Percentiles rank a stretch among this genome's conserved stretches.
phyloP scores from a whole-genome alignment of 352 stramenopile species.

The Globisporangium nagaii region DNA sequence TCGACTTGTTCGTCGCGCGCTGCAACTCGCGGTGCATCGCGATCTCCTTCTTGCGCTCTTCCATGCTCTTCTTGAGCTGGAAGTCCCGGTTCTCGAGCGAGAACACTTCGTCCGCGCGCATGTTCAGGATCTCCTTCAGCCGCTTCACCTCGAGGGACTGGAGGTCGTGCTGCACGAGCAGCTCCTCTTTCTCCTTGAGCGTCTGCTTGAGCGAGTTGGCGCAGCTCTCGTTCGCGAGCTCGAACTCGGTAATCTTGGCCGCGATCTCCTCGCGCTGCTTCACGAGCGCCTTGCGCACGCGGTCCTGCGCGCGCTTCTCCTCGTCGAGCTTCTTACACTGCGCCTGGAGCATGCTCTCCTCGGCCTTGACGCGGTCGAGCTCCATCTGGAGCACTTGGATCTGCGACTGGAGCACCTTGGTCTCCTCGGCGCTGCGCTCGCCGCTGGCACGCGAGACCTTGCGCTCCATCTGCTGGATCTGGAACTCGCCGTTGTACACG shows the following conservation, averaged over 20 bases:
- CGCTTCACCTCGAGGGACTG: constrained; percentile 92
- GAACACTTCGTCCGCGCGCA: constrained; percentile 89
- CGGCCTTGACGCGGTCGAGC: constrained; percentile 81
- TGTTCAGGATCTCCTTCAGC: constrained; percentile 86
- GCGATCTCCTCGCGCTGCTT: constrained; percentile 79
- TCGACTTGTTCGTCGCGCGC: constrained; percentile 75
- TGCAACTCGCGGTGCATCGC: constrained; percentile 87
- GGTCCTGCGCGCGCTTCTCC: constrained; percentile 77
- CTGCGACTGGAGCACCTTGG: constrained; percentile 85
- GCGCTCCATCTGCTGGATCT: constrained; percentile 96
- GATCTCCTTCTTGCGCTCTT: constrained; percentile 92
- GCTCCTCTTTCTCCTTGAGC: constrained; percentile 87
- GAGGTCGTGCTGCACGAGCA: constrained; percentile 92
- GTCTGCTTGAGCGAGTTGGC: constrained; percentile 77
- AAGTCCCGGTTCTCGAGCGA: constrained; percentile 93
- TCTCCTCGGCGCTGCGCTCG: constrained; percentile 93
- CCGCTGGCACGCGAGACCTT: constrained; percentile 92
- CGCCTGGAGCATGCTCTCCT: constrained; percentile 84
- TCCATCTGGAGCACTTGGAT: constrained; percentile 90
- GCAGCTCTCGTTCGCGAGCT: constrained; percentile 89
- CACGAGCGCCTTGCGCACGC: constrained; percentile 68
- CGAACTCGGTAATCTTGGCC: constrained; percentile 81
- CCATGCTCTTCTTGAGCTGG: constrained; percentile 91
- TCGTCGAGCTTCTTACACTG: constrained; percentile 93
- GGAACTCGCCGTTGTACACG: constrained; percentile 95